These are phyloP conservation scores for Cydonia oblonga DNA, from an alignment of 331 rosid species.

Conservation along the genomic window DNA sequence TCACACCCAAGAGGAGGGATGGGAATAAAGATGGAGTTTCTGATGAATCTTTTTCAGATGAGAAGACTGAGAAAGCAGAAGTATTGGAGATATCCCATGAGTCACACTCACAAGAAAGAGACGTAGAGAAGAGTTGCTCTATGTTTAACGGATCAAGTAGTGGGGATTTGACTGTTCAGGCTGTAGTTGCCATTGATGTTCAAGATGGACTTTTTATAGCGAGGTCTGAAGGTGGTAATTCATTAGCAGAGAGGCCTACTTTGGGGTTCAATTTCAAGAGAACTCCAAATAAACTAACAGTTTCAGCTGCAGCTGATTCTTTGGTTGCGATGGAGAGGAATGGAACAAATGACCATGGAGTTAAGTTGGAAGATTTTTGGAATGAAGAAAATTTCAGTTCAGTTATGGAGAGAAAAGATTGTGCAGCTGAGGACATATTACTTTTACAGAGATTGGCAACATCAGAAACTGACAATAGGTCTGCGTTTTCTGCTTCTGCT, in stretches of 20 bases:
- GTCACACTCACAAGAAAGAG: background rate
- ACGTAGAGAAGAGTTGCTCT: background rate
- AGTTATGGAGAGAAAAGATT: conserved; percentile 24
- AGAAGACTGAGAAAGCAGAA: conserved; percentile 29
- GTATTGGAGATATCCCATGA: conserved; percentile 35
- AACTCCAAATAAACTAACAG: conserved; percentile 24
- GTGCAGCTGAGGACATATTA: conserved; percentile 22
- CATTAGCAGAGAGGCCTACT: conserved; percentile 14
- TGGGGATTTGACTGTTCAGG: conserved; percentile 18
- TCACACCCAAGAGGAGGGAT: conserved; percentile 50
- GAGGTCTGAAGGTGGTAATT: conserved; percentile 21
- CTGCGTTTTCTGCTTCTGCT: conserved; percentile 30
- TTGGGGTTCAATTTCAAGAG: conserved; percentile 22
- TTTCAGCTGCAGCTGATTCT: conserved; percentile 31
- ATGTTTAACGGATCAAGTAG: conserved; percentile 18
- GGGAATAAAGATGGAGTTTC: conserved; percentile 38
- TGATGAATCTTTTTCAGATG: conserved; percentile 35
- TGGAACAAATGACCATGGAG: conserved; percentile 30
- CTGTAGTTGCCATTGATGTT: conserved; percentile 19
- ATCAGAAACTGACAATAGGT: conserved; percentile 11
- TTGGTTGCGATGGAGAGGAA: conserved; percentile 23
- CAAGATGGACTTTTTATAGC: conserved; percentile 31
- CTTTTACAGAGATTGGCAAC: conserved; percentile 26
- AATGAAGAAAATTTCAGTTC: conserved; percentile 20
- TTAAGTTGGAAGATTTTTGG: conserved; percentile 22